Base-by-base conservation (phyloP, 1,139 yeast genomes). In the Pichia sp. region DNA sequence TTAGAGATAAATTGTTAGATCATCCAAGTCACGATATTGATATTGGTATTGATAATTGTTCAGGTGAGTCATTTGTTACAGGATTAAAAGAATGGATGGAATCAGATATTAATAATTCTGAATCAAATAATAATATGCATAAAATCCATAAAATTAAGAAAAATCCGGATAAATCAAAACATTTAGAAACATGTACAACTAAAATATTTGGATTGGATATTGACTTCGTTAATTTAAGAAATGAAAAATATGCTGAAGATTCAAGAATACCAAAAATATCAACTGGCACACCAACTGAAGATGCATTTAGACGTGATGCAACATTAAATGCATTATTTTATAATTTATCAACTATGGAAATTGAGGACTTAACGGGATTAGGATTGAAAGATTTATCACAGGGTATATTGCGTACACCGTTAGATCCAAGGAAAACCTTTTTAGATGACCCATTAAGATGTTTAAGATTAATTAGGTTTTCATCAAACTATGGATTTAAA, bases 81-180 rank as follows among this genome's bases (percentile, higher is more conserved):
- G 78, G 77, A 22, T 70, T 93, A 53, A 78, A 79, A 53, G 72
- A 73, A 30, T 91, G 77, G 68, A 68, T 87, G 48, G 54, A 55
- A 3, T 56, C 27, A 25, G 60, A 1, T 73, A 76, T 52, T 80
- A 79, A 39, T n/a, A 36, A 22, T 8, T 44, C 33, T 18, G 28
- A 42, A 16, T 42, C 77, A 36, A 70, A 81, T 22, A 72, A 81
- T 22, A 72, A 73, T 31, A 53, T 56, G 27, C 52, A 59, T 18
- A 56, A 49, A 11, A 77, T 90, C 38, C 96, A 91, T 66, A 88
- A 87, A 53, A 90, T 93, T 57, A 91, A 87, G 58, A 83, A 83
- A 67, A 93, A 95, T 67, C 99, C 99, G 0, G 97, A 87, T 58
- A 91, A 91, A 67, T 87, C 96, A 1, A 95, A 93, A 70, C 99